phyloP scores from a whole-genome alignment of 345 rosid species.

The Citrus mangshanensis region DNA sequence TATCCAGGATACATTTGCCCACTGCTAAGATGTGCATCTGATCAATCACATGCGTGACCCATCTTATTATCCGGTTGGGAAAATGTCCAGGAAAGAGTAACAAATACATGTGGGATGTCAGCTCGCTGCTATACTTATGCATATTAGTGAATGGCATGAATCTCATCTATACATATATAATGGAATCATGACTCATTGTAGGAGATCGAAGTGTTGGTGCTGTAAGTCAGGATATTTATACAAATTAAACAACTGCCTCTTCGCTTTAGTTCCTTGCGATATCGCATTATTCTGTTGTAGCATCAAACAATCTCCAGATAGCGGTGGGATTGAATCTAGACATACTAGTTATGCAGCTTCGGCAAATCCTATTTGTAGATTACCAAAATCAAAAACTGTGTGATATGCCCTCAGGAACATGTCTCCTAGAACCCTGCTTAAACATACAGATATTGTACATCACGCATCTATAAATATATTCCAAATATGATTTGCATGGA shows the following conservation, averaged over 20 bases:
- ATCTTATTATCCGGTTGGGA: no score
- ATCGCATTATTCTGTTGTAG: not conserved
- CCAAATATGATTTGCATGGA: not conserved
- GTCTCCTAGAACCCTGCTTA: constrained; percentile 55
- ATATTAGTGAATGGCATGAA: not conserved
- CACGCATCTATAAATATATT: not conserved
- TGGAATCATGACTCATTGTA: not conserved
- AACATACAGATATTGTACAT: not conserved
- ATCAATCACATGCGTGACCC: no score
- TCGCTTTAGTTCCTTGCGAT: not conserved
- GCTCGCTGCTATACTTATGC: not conserved
- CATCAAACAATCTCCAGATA: not conserved
- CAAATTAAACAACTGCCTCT: not conserved
- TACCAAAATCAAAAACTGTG: constrained; percentile 54
- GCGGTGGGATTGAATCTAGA: not conserved
- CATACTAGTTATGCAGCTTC: constrained; percentile 24
- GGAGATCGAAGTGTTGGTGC: not conserved
- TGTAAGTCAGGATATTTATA: not conserved
- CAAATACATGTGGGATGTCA: no score
- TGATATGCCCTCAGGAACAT: constrained; percentile 57
- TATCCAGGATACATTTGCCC: no score
- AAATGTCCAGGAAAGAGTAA: no score
- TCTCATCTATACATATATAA: not conserved
- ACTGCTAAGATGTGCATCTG: no score
- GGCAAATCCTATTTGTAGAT: constrained; percentile 52